A percentile compares a stretch with the other conserved stretches of the same genome.
These are phyloP conservation scores for Elongisporangium senticosum DNA, from an alignment of 352 stramenopile species.

Conservation along the genomic window DNA sequence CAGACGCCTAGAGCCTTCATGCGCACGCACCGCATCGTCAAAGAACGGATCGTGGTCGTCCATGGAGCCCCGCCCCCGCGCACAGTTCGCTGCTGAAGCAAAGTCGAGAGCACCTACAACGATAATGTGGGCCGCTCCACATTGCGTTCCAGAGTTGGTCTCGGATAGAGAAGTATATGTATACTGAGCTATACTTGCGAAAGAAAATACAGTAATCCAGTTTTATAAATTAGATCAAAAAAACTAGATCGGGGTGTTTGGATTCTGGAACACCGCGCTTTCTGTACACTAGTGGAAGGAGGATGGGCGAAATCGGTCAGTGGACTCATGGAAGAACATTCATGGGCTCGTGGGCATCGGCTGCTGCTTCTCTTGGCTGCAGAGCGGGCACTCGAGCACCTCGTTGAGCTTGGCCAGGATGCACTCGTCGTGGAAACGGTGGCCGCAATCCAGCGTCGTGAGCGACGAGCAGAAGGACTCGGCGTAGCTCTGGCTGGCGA, in stretches of 20 bases:
- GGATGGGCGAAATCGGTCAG: neutral
- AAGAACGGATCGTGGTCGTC: slow-evolving; percentile 47
- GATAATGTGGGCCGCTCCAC: neutral
- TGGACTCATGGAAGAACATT: neutral
- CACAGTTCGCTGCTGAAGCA: neutral
- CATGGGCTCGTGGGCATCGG: neutral
- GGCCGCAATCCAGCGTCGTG: slow-evolving; percentile 72
- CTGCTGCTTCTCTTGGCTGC: slow-evolving; percentile 6
- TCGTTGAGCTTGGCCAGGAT: slow-evolving; percentile 82
- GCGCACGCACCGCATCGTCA: slow-evolving; percentile 22
- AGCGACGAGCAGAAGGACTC: slow-evolving; percentile 38
- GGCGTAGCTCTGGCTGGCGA: slow-evolving; percentile 5
- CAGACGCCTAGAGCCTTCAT: neutral
- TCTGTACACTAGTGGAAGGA: neutral
- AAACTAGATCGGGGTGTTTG: neutral
- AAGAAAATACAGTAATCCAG: neutral
- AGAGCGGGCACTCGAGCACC: slow-evolving; percentile 59
- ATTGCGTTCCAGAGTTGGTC: neutral
- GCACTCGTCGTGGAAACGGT: slow-evolving; percentile 86
- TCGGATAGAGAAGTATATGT: neutral
- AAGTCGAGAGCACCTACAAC: neutral
- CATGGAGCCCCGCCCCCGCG: slow-evolving; percentile 12
- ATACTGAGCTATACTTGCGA: neutral
- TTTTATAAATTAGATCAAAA: neutral
- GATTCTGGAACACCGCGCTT: neutral